These are phyloP conservation scores for Gastrodia elata DNA, from an alignment of 106 monocot species.

Conservation along the genomic window DNA sequence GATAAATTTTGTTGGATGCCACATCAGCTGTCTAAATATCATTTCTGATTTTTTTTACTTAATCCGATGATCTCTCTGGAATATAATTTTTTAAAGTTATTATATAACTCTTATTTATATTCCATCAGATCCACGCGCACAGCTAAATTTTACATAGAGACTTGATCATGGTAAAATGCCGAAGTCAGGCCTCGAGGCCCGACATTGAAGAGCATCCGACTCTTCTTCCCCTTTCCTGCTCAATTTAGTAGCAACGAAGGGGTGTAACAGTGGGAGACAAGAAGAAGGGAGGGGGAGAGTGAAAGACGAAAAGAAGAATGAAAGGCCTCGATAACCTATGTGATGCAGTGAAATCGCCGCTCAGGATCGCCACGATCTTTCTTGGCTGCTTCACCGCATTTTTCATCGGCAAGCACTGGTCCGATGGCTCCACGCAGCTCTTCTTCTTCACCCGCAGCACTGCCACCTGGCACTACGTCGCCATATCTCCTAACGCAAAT, in stretches of 20 bases:
- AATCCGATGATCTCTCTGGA: no score
- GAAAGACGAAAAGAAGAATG: background rate
- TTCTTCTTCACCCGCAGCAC: constrained; percentile 20
- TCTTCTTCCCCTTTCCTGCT: background rate
- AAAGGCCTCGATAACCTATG: background rate
- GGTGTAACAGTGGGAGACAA: no score
- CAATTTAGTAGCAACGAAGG: no score
- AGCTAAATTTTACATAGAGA: no score
- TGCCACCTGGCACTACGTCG: constrained; percentile 23
- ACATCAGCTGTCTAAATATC: no score
- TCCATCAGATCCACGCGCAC: no score
- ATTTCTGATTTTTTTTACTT: no score
- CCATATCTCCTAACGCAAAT: constrained; percentile 32
- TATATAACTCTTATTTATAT: no score
- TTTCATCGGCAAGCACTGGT: constrained; percentile 58
- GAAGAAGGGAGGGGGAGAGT: background rate
- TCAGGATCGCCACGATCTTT: constrained; percentile 14
- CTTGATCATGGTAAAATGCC: no score
- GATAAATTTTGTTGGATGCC: no score
- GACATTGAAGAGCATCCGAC: background rate
- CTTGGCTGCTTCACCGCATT: constrained; percentile 43
- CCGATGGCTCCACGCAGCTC: constrained; percentile 16
- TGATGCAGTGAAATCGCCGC: constrained; percentile 3
- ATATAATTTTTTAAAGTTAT: no score
- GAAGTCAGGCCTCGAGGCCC: background rate